Base-by-base conservation (phyloP, 345 rosid species). In the Abelmoschus esculentus region DNA sequence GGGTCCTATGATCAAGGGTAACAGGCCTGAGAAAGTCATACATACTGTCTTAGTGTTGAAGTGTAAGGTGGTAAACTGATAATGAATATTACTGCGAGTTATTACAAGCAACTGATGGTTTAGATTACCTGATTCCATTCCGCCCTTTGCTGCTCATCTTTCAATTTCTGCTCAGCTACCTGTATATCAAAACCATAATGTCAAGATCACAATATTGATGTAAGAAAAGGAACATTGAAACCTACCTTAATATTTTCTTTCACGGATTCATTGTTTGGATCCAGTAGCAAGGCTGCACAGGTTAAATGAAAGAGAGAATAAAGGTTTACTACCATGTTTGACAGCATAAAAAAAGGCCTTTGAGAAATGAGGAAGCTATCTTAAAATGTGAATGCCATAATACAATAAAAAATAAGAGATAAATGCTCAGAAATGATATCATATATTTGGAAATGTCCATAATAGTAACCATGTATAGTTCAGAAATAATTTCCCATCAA, bases 171-270 rank as follows among this genome's bases (percentile, higher is more conserved):
- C 80, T 84, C 86, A 38, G 95, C 90, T 60, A 85, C 89, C 96
- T 88, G 61, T 42, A 50, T 74, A 74, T 66, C 67, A 13, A 3
- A 72, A 72, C 31, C 59, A 56, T 46, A 70, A 38, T 55, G 61
- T 70, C 50, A 70, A 36, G 13, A 53, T 9, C 50, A 62, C 28
- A 10, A 42, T 7, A 63, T 53, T 32, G 55, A 36, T 14, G 9
- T 38, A 15, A 13, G 44, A 15, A 36, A 50, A 29, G 61, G 19
- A 64, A 71, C n/a, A 67, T 26, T 32, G 40, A 50, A 75, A 72
- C 83, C 66, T 64, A 88, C 96, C 96, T 72, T 80, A 76, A 90
- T 85, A 64, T 90, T 90, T 80, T 90, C 97, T 81, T 84, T 89
- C 67, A 90, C 85, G 34, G 85, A 74, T 79, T 84, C 89, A 56